Conservation (phyloP, 371 early-diverging fungal species). For the Mortierella polycephala region DNA sequence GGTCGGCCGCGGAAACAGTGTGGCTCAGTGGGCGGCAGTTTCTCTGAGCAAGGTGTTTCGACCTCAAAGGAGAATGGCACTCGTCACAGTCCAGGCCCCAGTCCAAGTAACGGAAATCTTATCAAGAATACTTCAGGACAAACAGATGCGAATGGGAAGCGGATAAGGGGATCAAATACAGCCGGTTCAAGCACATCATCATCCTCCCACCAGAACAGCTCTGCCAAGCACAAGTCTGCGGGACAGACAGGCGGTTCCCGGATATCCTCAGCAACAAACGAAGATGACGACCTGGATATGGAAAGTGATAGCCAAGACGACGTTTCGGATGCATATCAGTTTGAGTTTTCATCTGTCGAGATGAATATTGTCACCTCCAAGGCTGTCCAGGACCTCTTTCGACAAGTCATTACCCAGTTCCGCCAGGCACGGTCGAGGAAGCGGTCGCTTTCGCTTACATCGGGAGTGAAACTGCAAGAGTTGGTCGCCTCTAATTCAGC, state of each 20-base stretch:
- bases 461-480: slow-evolving; percentile 46
- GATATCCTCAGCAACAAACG: slow-evolving; percentile 19
- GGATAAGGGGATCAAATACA: background rate
- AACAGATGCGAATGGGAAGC: slow-evolving; percentile 5
- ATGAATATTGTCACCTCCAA: slow-evolving; percentile 53
- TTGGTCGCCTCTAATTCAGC: slow-evolving; percentile 33
- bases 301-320: slow-evolving; percentile 50
- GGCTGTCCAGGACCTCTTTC: slow-evolving; percentile 57
- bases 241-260: slow-evolving; percentile 15
- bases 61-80: slow-evolving; percentile 21
- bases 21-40: slow-evolving; percentile 10
- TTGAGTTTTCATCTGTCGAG: slow-evolving; percentile 46
- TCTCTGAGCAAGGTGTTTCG: slow-evolving; percentile 13
- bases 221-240: slow-evolving; percentile 20
- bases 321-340: slow-evolving; percentile 35
- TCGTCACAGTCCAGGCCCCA: slow-evolving; percentile 6
- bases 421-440: slow-evolving; percentile 55
- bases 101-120: slow-evolving; percentile 15
- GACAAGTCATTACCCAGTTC: slow-evolving; percentile 45
- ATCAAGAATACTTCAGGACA: background rate
- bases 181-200: background rate
- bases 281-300: slow-evolving; percentile 53
- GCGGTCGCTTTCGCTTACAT: slow-evolving; percentile 55
- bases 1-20: slow-evolving; percentile 33
- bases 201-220: slow-evolving; percentile 8